Evolutionary conservation across 768 basidiomycete species (phyloP), one percentile per base, ranked within the genome.

Genomic region (Termitomyces sp.): DNA sequence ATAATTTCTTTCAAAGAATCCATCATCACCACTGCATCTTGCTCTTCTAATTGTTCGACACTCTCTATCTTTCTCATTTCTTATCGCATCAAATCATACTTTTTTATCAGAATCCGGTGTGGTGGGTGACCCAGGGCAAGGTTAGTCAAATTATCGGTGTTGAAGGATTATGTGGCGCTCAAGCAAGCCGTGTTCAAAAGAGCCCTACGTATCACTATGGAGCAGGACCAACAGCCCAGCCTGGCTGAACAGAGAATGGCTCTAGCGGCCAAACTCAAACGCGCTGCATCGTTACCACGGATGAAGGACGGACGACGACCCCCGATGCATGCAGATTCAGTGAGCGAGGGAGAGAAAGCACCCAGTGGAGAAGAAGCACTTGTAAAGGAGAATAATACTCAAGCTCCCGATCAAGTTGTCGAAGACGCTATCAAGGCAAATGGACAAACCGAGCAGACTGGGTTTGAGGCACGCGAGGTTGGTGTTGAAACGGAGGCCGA

Each of bases 271-370:
- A 94, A 87, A 73, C 83, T 97, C 61, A 94, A 89, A 73, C 85
- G 94, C 63, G 94, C 94, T 42, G 91, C 93, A 54, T 95, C 93
- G 16, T 72, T 96, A 28, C 94, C 94, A 37, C 80, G 94, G 59
- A 91, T 91, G 86, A 93, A 93, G 69, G 89, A 93, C 69, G 93
- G 93, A 8, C 76, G 93, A 54, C 78, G 94, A 42, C 93, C 92
- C 0, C 90, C 87, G 47, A 91, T 91, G 89, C 90, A 89, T 65
- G 76, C 82, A 61, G 89, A 90, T 62, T 87, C 84, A 19, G 83
- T 91, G 50, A 91, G 89, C 65, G 90, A 92, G 68, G 88, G 90
- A 10, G 90, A 92, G 70, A 85, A 79, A 67, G 73, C 70, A 46
- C 72, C 70, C 49, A 67, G 67, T 42, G 75, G 75, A 54, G 81